phyloP scores from a whole-genome alignment of 1,284 basidiomycete genomes.

The Malassezia japonica region DNA sequence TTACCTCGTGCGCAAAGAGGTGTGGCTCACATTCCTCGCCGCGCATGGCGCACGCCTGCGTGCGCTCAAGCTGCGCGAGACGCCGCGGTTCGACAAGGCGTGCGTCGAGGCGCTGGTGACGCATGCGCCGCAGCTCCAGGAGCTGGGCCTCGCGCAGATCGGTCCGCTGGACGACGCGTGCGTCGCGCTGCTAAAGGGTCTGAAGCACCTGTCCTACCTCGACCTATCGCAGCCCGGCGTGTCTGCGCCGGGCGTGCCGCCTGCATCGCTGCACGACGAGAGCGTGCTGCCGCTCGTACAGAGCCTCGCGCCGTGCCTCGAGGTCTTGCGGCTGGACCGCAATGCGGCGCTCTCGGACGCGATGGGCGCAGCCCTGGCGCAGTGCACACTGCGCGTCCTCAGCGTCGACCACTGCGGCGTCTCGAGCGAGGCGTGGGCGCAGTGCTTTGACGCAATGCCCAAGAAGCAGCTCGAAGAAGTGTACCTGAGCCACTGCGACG shows the following conservation, averaged over 20 bases:
- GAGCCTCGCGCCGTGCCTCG: constrained; percentile 54
- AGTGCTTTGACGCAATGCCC: neutral
- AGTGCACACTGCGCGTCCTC: constrained; percentile 58
- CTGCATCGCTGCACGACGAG: constrained; percentile 54
- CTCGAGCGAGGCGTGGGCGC: constrained; percentile 3
- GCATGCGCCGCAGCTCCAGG: constrained; percentile 58
- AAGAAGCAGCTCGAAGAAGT: constrained; percentile 41
- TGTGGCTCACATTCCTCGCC: constrained; percentile 69
- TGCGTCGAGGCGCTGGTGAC: constrained; percentile 61
- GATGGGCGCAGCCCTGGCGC: constrained; percentile 57
- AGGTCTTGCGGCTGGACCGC: constrained; percentile 58
- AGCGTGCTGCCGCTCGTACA: constrained; percentile 57
- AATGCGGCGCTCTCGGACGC: constrained; percentile 57
- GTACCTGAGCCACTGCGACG: constrained; percentile 43
- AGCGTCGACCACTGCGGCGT: constrained; percentile 12
- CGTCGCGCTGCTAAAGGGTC: constrained; percentile 35
- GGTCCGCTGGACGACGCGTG: constrained; percentile 53
- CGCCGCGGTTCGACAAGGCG: constrained; percentile 72
- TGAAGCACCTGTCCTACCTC: constrained; percentile 54
- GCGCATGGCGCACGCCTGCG: constrained; percentile 57
- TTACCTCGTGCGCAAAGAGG: constrained; percentile 67
- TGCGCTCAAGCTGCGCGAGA: constrained; percentile 64
- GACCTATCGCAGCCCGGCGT: constrained; percentile 58
- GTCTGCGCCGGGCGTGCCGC: constrained; percentile 44
- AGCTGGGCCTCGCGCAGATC: constrained; percentile 69